Conservation (phyloP, 2,329 filamentous ascomycete genomes). For the Aureobasidium melanogenum region DNA sequence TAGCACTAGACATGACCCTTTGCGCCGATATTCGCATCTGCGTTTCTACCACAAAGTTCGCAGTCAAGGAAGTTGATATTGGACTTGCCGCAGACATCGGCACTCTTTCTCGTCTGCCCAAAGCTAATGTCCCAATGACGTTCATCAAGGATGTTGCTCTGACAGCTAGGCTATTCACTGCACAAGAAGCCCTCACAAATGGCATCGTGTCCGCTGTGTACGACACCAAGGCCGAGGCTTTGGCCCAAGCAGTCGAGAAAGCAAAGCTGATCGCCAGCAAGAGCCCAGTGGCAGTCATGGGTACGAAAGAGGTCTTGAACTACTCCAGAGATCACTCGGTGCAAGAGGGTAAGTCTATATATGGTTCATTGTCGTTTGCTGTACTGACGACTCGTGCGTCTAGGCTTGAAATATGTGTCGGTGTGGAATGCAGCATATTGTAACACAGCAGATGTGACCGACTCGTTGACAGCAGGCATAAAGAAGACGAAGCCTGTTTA, state of each 20-base stretch:
- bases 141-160: slow-evolving; percentile 76
- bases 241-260: slow-evolving; percentile 54
- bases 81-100: slow-evolving; percentile 73
- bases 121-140: slow-evolving; percentile 58
- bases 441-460: slow-evolving; percentile 68
- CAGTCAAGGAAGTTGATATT: slow-evolving; percentile 77
- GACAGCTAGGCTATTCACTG: slow-evolving; percentile 59
- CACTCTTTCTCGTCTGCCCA: slow-evolving; percentile 63
- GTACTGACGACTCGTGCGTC: neutral
- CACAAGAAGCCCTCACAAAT: slow-evolving; percentile 58
- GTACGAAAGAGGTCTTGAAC: slow-evolving; percentile 80
- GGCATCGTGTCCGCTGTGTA: slow-evolving; percentile 62
- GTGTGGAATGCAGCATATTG: slow-evolving; percentile 81
- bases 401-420: slow-evolving; percentile 69
- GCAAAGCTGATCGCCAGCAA: slow-evolving; percentile 63
- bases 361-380: too few species aligned
- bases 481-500: slow-evolving; percentile 74
- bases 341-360: slow-evolving; percentile 55
- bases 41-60: slow-evolving; percentile 47
- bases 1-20: slow-evolving; percentile 62
- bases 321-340: slow-evolving; percentile 70
- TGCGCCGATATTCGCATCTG: slow-evolving; percentile 64
- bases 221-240: slow-evolving; percentile 50
- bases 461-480: slow-evolving; percentile 66
- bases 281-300: slow-evolving; percentile 79